phyloP scores from a whole-genome alignment of 129 eudicot species.

The Artemisia tridentata region DNA sequence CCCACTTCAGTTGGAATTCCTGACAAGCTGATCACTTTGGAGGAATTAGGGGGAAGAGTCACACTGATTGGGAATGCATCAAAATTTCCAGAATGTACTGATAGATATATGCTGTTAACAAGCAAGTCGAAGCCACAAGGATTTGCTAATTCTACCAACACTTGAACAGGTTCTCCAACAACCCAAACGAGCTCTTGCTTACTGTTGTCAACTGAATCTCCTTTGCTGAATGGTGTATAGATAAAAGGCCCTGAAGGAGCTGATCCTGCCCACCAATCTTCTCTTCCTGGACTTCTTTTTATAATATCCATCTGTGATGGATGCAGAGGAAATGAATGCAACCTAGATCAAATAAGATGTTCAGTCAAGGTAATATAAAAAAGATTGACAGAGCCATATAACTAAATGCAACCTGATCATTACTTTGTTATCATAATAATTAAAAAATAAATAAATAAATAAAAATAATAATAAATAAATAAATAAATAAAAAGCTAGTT shows the following conservation, averaged over 20 bases:
- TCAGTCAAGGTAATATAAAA: slow-evolving; percentile 23
- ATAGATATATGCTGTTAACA: slow-evolving; percentile 86
- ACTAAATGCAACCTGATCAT: background rate
- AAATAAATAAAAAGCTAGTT: no score
- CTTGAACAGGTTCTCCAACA: slow-evolving; percentile 93
- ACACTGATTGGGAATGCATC: slow-evolving; percentile 92
- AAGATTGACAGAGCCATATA: slow-evolving; percentile 6
- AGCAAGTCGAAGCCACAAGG: slow-evolving; percentile 90
- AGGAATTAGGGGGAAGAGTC: slow-evolving; percentile 82
- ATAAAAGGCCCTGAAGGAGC: slow-evolving; percentile 99
- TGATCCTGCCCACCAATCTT: slow-evolving; percentile 97
- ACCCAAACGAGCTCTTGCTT: slow-evolving; percentile 93
- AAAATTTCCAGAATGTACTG: slow-evolving; percentile 74
- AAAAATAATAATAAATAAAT: no score
- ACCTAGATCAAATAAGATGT: slow-evolving; percentile 40
- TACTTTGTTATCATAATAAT: background rate
- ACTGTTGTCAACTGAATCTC: slow-evolving; percentile 51
- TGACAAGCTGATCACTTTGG: slow-evolving; percentile 79
- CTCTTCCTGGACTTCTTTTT: slow-evolving; percentile 67
- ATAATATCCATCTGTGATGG: slow-evolving; percentile 84
- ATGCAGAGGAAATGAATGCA: slow-evolving; percentile 92
- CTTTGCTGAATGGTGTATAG: slow-evolving; percentile 97
- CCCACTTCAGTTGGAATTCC: slow-evolving; percentile 95
- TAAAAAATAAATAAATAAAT: no score
- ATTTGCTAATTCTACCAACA: slow-evolving; percentile 89